A percentile compares a stretch with the other conserved stretches of the same genome.
phyloP scores from a whole-genome alignment of 768 basidiomycete genomes.

The Hirschioporus abietinus region DNA sequence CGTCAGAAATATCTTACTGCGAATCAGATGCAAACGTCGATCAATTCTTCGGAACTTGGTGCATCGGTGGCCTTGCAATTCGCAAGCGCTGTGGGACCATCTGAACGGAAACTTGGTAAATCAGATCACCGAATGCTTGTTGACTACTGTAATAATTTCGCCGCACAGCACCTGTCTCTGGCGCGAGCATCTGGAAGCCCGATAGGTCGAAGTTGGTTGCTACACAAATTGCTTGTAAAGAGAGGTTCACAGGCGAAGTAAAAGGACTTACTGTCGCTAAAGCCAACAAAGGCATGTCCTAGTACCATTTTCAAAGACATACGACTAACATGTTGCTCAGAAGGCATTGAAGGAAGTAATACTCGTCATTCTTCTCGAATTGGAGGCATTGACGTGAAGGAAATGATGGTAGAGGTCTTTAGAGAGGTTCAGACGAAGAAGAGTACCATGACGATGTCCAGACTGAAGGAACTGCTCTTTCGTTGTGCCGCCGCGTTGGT shows the following conservation, averaged over 20 bases:
- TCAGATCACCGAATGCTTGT: conserved; percentile 8
- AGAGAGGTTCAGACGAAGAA: conserved; percentile 66
- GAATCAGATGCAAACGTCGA: conserved; percentile 61
- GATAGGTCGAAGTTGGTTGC: conserved; percentile 80
- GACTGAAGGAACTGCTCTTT: conserved; percentile 81
- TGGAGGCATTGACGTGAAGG: neutral
- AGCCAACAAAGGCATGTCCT: conserved; percentile 36
- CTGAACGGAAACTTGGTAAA: conserved; percentile 72
- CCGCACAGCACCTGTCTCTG: conserved; percentile 45
- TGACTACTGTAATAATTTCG: conserved; percentile 1
- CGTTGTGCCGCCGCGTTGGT: conserved; percentile 81
- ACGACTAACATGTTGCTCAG: neutral
- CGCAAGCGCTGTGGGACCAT: conserved; percentile 73
- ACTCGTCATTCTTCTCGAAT: neutral
- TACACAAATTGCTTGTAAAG: conserved; percentile 84
- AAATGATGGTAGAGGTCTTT: conserved; percentile 60
- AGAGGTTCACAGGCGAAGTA: conserved; percentile 85
- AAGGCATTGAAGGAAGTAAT: neutral
- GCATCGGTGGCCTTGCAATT: conserved; percentile 86
- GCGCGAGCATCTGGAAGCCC: conserved; percentile 57
- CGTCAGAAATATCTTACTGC: conserved; percentile 81
- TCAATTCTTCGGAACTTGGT: conserved; percentile 82
- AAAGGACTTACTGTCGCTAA: conserved; percentile 73
- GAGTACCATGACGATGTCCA: conserved; percentile 70
- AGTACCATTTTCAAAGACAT: neutral